A percentile compares a stretch with the other conserved stretches of the same genome.
These are phyloP conservation scores for Rhizopus delemar DNA, from an alignment of 371 early-diverging fungal genomes.

Conservation along the genomic window DNA sequence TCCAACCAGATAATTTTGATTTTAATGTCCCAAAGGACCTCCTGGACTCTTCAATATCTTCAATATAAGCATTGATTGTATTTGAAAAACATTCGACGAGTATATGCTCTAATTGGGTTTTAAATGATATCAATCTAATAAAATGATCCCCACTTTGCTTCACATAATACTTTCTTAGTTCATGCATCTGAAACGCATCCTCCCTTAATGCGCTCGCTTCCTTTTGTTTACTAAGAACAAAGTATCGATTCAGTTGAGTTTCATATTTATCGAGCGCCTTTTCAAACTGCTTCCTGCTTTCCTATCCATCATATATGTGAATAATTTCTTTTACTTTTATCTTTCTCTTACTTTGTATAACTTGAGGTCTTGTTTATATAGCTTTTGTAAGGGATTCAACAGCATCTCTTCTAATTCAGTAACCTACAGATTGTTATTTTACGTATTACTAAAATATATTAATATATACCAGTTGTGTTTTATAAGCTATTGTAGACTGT, in stretches of 20 bases:
- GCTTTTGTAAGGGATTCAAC: constrained; percentile 56
- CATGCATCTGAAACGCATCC: constrained; percentile 71
- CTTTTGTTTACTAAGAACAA: constrained; percentile 61
- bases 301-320: constrained; percentile 18
- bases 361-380: constrained; percentile 60
- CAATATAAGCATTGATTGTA: constrained; percentile 36
- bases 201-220: constrained; percentile 70
- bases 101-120: constrained; percentile 36
- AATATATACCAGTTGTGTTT: constrained; percentile 51
- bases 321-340: background rate
- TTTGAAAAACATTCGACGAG: constrained; percentile 41
- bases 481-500: constrained; percentile 47
- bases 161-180: constrained; percentile 63
- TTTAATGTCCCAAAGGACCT: constrained; percentile 25
- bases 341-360: constrained; percentile 41
- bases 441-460: constrained; percentile 9
- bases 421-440: constrained; percentile 41
- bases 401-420: constrained; percentile 57
- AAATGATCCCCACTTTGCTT: constrained; percentile 40
- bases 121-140: constrained; percentile 33
- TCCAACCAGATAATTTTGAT: constrained; percentile 39
- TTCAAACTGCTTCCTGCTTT: constrained; percentile 57
- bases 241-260: constrained; percentile 60
- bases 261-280: constrained; percentile 66
- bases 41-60: constrained; percentile 35